These are phyloP conservation scores for Mycena indigotica DNA, from an alignment of 768 basidiomycete species.

Conservation along the genomic window DNA sequence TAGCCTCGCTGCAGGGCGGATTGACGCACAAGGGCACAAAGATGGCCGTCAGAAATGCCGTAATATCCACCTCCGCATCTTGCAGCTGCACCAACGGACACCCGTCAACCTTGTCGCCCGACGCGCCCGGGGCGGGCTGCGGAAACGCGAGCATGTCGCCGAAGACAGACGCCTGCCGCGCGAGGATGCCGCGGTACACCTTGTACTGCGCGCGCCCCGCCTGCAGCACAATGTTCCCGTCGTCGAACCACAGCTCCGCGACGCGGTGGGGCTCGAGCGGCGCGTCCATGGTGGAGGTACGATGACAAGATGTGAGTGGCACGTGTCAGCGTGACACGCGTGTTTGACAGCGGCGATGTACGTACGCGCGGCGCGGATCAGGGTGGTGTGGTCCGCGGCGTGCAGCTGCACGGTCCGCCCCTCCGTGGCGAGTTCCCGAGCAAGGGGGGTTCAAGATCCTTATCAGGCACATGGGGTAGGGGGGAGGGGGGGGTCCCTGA, in stretches of 20 bases:
- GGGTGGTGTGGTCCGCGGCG: no score
- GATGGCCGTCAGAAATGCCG: not conserved
- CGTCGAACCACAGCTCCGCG: constrained; percentile 20
- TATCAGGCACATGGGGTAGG: no score
- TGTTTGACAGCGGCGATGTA: no score
- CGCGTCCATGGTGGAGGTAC: not conserved
- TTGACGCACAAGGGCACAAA: no score
- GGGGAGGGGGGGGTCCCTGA: no score
- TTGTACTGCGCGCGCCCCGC: constrained; percentile 12
- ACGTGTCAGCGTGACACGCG: not conserved
- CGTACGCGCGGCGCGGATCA: not conserved
- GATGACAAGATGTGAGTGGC: not conserved
- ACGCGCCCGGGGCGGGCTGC: not conserved
- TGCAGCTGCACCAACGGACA: not conserved
- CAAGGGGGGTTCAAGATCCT: no score
- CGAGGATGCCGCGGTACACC: constrained; percentile 16
- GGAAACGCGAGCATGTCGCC: constrained; percentile 18
- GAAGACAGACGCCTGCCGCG: constrained; percentile 16
- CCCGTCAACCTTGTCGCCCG: not conserved
- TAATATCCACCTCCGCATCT: not conserved
- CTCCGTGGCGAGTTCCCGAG: no score
- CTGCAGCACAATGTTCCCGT: constrained; percentile 21
- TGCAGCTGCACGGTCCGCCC: no score
- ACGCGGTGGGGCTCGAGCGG: not conserved
- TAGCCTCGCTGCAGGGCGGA: no score